phyloP scores from a whole-genome alignment of 163 green algal species.

The Scenedesmus sp. region DNA sequence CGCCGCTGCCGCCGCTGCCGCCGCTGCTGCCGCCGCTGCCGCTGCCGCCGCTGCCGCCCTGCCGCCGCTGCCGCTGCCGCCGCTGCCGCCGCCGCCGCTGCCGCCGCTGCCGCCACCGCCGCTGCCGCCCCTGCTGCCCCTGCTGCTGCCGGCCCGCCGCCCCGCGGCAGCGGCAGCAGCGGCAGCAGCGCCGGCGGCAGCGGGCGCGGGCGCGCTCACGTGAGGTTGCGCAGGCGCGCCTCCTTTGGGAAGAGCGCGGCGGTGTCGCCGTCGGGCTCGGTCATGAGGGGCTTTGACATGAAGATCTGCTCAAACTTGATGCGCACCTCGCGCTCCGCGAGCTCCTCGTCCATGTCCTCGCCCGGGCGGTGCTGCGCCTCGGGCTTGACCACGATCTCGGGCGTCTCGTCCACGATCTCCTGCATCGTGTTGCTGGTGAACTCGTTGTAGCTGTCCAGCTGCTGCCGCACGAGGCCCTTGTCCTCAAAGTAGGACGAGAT shows the following conservation, averaged over 20 bases:
- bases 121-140: not conserved
- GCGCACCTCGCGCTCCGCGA: constrained; percentile 36
- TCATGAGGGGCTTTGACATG: constrained; percentile 92
- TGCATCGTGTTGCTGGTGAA: constrained; percentile 95
- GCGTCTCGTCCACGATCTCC: constrained; percentile 96
- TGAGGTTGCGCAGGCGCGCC: constrained; percentile 95
- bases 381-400: constrained; percentile 84
- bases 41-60: not conserved
- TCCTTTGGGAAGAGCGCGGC: constrained; percentile 94
- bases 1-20: not conserved
- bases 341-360: constrained; percentile 53
- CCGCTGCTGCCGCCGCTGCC: not conserved
- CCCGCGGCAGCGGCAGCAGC: no score
- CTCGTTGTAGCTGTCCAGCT: constrained; percentile 99
- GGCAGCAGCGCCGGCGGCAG: not conserved
- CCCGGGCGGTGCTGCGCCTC: constrained; percentile 88
- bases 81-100: not conserved
- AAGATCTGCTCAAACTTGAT: constrained; percentile 97
- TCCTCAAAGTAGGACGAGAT: constrained; percentile 95
- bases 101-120: not conserved
- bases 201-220: constrained; percentile 57
- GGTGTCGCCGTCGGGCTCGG: constrained; percentile 93
- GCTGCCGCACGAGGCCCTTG: constrained; percentile 97
- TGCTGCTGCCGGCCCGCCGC: not conserved
- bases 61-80: not conserved